Evolutionary conservation across 495 filamentous ascomycete genomes (phyloP), one percentile per base, ranked within the genome.

Genomic region (Aspergillus nidulans): DNA sequence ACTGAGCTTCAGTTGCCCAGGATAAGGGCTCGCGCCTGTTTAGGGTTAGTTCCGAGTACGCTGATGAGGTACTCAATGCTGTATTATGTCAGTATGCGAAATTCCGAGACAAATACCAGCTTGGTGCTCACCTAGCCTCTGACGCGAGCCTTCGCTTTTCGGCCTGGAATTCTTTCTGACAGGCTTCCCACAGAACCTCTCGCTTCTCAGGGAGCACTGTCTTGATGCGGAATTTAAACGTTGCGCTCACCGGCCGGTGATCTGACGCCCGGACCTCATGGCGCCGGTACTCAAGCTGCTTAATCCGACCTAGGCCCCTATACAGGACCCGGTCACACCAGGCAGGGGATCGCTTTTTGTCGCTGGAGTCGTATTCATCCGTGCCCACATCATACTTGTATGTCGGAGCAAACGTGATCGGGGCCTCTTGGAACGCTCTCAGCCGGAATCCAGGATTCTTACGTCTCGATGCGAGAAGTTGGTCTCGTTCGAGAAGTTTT

Each of bases 311-410:
- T 4, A 86, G 60, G 21, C 92, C 91, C 39, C 94, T 85, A 68
- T 90, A 95, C 32, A 98, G 77, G 30, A 98, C 71, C 43, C 94
- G 82, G 75, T 98, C 94, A 65, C 94, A 98, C 94, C 94, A 98
- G 8, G 94, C 94, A 1, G 94, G 94, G n/a, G 89, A 84, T 4
- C 94, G 83, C 67, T 91, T 89, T 79, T 98, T 98, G 64, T 98
- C 94, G 55, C 86, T 91, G 2, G 87, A 85, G 64, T 98, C 94
- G 67, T 98, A 98, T 23, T 84, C 85, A 66, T 97, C 91, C 8
- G 89, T 94, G 12, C 91, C 92, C 1, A 97, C 89, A 63, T 98
- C 94, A 68, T 97, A 98, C 69, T 98, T 98, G 74, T 98, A 98
- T 2, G 94, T 98, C 7, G 94, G 94, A 15, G 89, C 85, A 65